Conservation (phyloP, 1,284 basidiomycete genomes). For the Cronartium ribicola region DNA sequence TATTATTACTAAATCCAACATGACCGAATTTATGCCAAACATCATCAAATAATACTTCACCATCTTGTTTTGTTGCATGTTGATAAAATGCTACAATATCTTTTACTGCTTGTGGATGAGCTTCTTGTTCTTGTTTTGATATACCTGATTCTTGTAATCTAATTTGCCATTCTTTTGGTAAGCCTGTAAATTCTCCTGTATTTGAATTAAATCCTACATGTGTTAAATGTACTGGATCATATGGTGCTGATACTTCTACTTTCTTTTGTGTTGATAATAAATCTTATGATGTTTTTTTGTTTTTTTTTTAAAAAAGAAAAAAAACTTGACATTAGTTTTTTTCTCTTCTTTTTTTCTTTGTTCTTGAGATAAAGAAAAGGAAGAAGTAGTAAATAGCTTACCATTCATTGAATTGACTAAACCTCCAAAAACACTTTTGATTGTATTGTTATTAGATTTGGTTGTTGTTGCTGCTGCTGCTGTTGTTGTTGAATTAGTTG, state of each 20-base stretch:
- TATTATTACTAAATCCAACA: background rate
- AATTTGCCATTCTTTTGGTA: slow-evolving; percentile 99
- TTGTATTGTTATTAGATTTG: slow-evolving; percentile 42
- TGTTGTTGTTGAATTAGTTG: slow-evolving; percentile 1
- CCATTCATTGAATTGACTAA: slow-evolving; percentile 52
- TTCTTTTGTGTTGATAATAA: slow-evolving; percentile 74
- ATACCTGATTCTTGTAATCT: slow-evolving; percentile 94
- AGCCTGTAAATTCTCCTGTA: slow-evolving; percentile 83
- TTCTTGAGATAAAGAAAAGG: background rate
- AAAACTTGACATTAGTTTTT: background rate
- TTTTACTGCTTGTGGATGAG: slow-evolving; percentile 96
- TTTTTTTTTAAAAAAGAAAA: background rate
- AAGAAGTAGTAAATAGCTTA: slow-evolving; percentile 28
- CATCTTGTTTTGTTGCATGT: slow-evolving; percentile 54
- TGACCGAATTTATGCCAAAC: slow-evolving; percentile 52
- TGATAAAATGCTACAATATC: slow-evolving; percentile 99
- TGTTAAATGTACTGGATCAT: slow-evolving; percentile 98
- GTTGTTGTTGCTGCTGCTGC: background rate
- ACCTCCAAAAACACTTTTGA: slow-evolving; percentile 52
- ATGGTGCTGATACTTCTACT: slow-evolving; percentile 90
- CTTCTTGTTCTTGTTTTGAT: slow-evolving; percentile 88
- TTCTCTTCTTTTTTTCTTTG: background rate
- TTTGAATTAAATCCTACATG: slow-evolving; percentile 99
- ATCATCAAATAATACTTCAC: slow-evolving; percentile 46
- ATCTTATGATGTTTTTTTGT: slow-evolving; percentile 54